These are phyloP conservation scores for Rhodotorula sp. DNA, from an alignment of 1,284 basidiomycete genomes.

Conservation along the genomic window DNA sequence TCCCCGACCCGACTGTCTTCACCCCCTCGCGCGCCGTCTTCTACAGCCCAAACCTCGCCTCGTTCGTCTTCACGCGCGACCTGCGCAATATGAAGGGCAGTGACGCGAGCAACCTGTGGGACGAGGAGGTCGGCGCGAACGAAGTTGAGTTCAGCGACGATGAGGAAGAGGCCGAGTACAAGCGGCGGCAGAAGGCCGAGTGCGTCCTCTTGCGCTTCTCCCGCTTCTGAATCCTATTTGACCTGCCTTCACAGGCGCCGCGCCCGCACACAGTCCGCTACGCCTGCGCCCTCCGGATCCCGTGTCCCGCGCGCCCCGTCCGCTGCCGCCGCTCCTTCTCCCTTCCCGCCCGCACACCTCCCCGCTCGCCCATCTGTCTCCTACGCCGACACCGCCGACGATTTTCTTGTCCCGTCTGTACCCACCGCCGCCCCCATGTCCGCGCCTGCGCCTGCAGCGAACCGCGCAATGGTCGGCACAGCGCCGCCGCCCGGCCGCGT, in stretches of 20 bases:
- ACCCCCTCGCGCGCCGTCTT: constrained; percentile 59
- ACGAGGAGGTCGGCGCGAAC: constrained; percentile 81
- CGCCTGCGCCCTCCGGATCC: constrained; percentile 16
- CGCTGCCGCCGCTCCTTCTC: background rate
- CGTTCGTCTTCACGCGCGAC: constrained; percentile 72
- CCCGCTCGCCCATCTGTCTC: constrained; percentile 30
- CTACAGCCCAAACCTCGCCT: constrained; percentile 73
- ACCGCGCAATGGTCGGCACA: constrained; percentile 23
- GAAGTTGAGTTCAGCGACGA: constrained; percentile 90
- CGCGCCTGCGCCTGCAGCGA: constrained; percentile 5
- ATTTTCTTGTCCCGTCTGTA: constrained; percentile 4
- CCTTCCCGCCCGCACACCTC: constrained; percentile 18
- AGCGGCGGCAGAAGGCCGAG: constrained; percentile 51
- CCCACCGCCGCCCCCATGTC: constrained; percentile 10
- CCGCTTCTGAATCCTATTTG: constrained; percentile 15
- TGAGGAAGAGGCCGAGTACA: constrained; percentile 74
- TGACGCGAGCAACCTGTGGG: constrained; percentile 87
- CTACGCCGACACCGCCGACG: constrained; percentile 29
- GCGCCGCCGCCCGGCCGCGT: constrained; percentile 29
- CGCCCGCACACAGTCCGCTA: constrained; percentile 21
- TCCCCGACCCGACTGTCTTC: constrained; percentile 55
- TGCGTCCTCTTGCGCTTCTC: background rate
- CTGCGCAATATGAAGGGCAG: constrained; percentile 70
- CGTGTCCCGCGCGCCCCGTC: background rate
- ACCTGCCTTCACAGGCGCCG: constrained; percentile 8